Evolutionary conservation across 2,329 filamentous ascomycete genomes (phyloP), one percentile per base, ranked within the genome.

Genomic region (Gnomoniopsis sp.): DNA sequence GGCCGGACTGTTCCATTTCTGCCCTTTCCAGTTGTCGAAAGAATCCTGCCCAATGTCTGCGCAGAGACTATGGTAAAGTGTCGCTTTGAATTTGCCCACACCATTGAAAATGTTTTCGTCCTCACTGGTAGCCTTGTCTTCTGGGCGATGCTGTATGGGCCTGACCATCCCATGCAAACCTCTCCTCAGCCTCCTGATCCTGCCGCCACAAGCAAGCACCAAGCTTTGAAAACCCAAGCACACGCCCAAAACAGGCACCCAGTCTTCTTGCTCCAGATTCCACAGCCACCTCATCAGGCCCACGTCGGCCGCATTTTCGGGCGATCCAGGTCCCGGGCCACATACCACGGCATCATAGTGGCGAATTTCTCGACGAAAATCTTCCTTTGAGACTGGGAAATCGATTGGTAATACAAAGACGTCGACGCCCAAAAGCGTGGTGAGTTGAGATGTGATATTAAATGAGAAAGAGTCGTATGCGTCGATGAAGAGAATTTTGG

Each of bases 381-480:
- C 75, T 14, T 67, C 60, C 26, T 68, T 73, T 49, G 83, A 76
- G 55, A 81, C 76, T 3, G 78, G 71, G n/a, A 78, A 78, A 67
- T 91, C 90, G 66, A 96, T 92, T 63, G 84, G 85, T 60, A 96
- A 79, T 47, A 89, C 83, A 49, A 83, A 83, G 36, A 96, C 88
- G 17, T 87, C 78, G 21, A 84, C 88, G 60, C 81, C 75, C 10
- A 96, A 80, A 3, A 85, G 80, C 3, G 88, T 85, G 65, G 88
- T 83, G 49, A 98, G 80, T 36, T 96, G 83, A 6, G 90, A 87
- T 55, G 96, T 86, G 67, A 98, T 95, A 75, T 97, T 98, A 75
- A 96, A 93, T 57, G 92, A 91, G 75, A 97, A 99, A 46, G 93
- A 97, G 77, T 99, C 95, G 74, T 96, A 96, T 62, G 93, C 93